Conservation (phyloP, 176 grass and related monocot genomes). For the Rhipidocladum racemiflorum region DNA sequence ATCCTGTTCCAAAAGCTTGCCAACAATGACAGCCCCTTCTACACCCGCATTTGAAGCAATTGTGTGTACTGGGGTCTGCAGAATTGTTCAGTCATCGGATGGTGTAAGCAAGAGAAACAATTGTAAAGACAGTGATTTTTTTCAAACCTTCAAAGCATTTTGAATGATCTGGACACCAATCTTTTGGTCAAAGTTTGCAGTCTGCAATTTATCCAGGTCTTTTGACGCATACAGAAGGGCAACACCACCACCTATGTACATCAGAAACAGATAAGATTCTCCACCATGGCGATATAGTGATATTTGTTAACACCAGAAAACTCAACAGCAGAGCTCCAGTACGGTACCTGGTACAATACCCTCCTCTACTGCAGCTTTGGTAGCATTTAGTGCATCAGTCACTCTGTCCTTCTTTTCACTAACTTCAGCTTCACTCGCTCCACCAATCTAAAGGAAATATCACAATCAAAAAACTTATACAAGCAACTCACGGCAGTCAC, state of each 20-base stretch:
- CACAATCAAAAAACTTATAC: background rate
- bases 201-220: constrained; percentile 72
- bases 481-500: background rate
- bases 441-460: constrained; percentile 41
- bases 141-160: constrained; percentile 63
- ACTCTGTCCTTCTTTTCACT: constrained; percentile 64
- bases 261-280: background rate
- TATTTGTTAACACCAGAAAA: background rate
- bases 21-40: constrained; percentile 66
- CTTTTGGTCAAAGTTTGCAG: constrained; percentile 90
- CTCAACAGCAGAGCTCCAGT: background rate
- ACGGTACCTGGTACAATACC: constrained; percentile 52
- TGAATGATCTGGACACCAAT: constrained; percentile 99
- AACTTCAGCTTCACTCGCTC: constrained; percentile 57
- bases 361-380: constrained; percentile 67
- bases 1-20: constrained; percentile 84
- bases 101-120: background rate
- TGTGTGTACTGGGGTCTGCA: constrained; percentile 69
- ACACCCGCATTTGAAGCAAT: constrained; percentile 80
- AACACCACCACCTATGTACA: constrained; percentile 72
- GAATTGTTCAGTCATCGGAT: constrained; percentile 11
- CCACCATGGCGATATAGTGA: background rate
- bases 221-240: constrained; percentile 95
- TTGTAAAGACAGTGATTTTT: background rate
- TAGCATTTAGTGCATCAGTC: constrained; percentile 55